Base-by-base conservation (phyloP, 495 filamentous ascomycete genomes). In the Aspergillus baeticus region DNA sequence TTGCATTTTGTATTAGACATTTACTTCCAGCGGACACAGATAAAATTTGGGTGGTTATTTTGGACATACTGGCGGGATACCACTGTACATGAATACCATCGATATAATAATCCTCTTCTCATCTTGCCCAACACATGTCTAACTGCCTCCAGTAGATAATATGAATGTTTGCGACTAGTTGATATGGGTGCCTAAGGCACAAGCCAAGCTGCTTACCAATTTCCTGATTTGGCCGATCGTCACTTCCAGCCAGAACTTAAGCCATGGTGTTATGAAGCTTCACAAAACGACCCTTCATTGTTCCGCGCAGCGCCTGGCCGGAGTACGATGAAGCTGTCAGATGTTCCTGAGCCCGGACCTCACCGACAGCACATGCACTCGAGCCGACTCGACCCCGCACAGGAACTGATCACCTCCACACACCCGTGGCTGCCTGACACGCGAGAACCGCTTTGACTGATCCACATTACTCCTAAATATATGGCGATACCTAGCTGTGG, bases 141-240 rank as follows among this genome's bases (percentile, higher is more conserved):
- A n/a, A n/a, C n/a, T n/a, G n/a, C n/a, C n/a, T n/a, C n/a, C n/a
- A n/a, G n/a, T n/a, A n/a, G n/a, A n/a, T n/a, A n/a, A n/a, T n/a
- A n/a, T n/a, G n/a, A n/a, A n/a, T n/a, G n/a, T n/a, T n/a, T n/a
- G n/a, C n/a, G n/a, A n/a, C n/a, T n/a, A n/a, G n/a, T n/a, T n/a
- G n/a, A 29, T 29, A 4, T 29, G 26, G 26, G 26, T 29, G 47
- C 47, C 49, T 52, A 21, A 52, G 37, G 36, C 37, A 52, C 10
- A 21, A 47, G n/a, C 23, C 7, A 7, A 14, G 37, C 17, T 11
- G 50, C 44, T 51, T 47, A 51, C 43, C 48, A 57, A 54, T 57
- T 57, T 50, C 49, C 54, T 23, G 49, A 61, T 61, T 61, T 10
- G 49, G 59, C 50, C 22, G 54, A 56, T 57, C 54, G 34, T 31